Percentiles rank a stretch among this genome's conserved stretches.
Conservation (phyloP, 768 basidiomycete genomes). For the Auricularia cornea region DNA sequence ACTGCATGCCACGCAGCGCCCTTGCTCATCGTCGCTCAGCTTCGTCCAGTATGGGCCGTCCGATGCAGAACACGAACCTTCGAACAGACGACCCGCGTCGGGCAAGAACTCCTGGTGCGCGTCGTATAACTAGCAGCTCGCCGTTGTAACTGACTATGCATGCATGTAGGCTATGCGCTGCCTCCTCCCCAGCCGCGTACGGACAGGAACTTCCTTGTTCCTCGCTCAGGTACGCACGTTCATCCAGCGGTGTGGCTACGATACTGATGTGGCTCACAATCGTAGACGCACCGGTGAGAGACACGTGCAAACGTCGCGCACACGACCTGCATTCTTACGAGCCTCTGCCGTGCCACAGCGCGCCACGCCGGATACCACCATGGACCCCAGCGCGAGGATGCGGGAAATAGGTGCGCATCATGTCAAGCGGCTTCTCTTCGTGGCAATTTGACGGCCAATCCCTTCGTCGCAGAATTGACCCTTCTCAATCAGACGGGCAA, state of each 20-base stretch:
- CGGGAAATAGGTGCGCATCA: neutral
- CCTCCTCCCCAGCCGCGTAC: neutral
- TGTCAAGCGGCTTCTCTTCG: neutral
- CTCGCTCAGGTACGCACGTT: neutral
- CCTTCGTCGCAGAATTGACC: neutral
- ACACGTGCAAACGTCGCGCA: no score
- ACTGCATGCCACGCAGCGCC: neutral
- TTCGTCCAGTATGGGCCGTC: neutral
- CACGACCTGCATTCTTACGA: no score
- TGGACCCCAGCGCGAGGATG: neutral
- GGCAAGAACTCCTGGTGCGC: neutral
- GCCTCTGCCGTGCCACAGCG: neutral
- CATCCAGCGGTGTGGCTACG: neutral
- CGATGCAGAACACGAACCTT: neutral
- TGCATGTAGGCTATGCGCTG: neutral
- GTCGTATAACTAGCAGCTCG: neutral
- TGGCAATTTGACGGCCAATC: neutral
- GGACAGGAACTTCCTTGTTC: neutral
- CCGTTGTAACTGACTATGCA: neutral
- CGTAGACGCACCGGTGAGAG: neutral
- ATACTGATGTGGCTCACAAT: neutral
- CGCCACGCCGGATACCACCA: no score
- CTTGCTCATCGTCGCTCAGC: neutral
- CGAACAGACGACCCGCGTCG: neutral
- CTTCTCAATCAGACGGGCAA: neutral